These are phyloP conservation scores for Hortaea sp. DNA, from an alignment of 2,329 filamentous ascomycete genomes.

Conservation along the genomic window DNA sequence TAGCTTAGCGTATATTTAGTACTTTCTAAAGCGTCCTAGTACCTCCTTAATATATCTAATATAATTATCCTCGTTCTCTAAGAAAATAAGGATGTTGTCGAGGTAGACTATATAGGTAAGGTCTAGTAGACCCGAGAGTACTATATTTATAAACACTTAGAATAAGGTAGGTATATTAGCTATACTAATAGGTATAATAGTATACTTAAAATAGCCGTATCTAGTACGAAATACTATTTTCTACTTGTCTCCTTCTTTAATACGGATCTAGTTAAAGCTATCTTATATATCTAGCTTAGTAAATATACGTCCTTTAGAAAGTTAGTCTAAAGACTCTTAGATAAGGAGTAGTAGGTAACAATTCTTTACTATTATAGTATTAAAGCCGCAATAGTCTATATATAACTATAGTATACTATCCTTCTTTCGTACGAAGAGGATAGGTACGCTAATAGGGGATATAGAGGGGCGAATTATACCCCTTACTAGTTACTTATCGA, in stretches of 20 bases:
- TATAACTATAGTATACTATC: constrained; percentile 11
- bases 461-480: constrained; percentile 4
- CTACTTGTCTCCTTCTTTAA: constrained; percentile 17
- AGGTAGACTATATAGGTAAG: constrained; percentile 14
- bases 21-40: constrained; percentile 12
- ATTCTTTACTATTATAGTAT: constrained; percentile 21
- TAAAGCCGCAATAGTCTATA: constrained; percentile 18
- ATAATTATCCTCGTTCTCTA: constrained; percentile 15
- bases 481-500: neutral
- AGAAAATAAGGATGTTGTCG: constrained; percentile 21
- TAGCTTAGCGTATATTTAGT: constrained; percentile 5
- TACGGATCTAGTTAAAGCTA: constrained; percentile 17
- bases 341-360: constrained; percentile 17
- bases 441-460: constrained; percentile 3
- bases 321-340: constrained; percentile 10
- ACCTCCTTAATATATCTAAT: constrained; percentile 16
- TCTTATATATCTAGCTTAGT: constrained; percentile 15
- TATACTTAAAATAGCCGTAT: constrained; percentile 15
- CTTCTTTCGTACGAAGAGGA: constrained; percentile 17
- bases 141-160: constrained; percentile 20
- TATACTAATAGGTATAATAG: constrained; percentile 18
- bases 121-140: constrained; percentile 16
- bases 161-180: constrained; percentile 12
- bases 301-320: constrained; percentile 11
- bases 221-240: constrained; percentile 11